Conservation (phyloP, 2,329 filamentous ascomycete species). For the Fusarium sp. region DNA sequence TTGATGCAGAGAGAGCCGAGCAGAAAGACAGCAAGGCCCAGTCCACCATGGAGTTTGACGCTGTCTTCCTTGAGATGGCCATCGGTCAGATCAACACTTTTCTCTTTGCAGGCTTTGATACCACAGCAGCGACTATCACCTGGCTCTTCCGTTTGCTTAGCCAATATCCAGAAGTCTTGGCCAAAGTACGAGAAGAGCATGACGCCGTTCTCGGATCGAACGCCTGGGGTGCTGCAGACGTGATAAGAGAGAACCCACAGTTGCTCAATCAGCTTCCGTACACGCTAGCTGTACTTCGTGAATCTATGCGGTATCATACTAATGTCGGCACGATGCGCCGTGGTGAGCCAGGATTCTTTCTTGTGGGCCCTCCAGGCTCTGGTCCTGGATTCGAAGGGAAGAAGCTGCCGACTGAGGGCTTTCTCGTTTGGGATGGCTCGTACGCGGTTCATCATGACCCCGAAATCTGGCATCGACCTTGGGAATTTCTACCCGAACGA, state of each 20-base stretch:
- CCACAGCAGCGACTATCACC: constrained; percentile 53
- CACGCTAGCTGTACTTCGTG: constrained; percentile 55
- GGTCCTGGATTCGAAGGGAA: constrained; percentile 29
- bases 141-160: constrained; percentile 52
- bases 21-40: neutral
- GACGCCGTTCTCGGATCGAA: constrained; percentile 52
- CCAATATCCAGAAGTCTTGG: constrained; percentile 50
- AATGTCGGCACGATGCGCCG: constrained; percentile 33
- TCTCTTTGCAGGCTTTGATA: constrained; percentile 57
- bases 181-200: constrained; percentile 54
- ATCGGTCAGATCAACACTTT: constrained; percentile 55
- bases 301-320: constrained; percentile 54
- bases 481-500: constrained; percentile 35
- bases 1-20: constrained; percentile 23
- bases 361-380: constrained; percentile 36
- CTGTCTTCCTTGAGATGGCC: constrained; percentile 41
- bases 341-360: constrained; percentile 47
- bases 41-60: constrained; percentile 34
- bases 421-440: constrained; percentile 33
- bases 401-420: constrained; percentile 50
- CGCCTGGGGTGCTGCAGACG: constrained; percentile 38
- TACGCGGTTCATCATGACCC: constrained; percentile 35
- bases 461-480: constrained; percentile 29
- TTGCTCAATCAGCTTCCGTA: constrained; percentile 54
- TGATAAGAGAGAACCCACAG: constrained; percentile 34